Percentiles rank a stretch among this genome's conserved stretches.
These are phyloP conservation scores for Leucocoprinus sp. DNA, from an alignment of 768 basidiomycete species.

Conservation along the genomic window DNA sequence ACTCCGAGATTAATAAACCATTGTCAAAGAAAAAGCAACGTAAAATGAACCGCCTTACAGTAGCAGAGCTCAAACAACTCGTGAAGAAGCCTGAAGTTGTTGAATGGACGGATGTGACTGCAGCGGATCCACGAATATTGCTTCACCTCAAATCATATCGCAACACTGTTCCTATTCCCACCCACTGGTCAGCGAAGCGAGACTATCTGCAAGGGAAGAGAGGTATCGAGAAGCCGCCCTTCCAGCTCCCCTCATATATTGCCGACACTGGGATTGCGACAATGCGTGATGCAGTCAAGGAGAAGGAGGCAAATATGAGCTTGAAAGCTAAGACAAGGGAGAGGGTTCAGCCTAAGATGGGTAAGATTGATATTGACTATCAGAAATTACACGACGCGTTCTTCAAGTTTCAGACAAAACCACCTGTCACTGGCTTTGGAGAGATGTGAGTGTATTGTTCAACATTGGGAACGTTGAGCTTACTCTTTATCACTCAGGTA, in stretches of 20 bases:
- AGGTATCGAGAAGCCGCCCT: constrained; percentile 97
- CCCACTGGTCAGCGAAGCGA: constrained; percentile 95
- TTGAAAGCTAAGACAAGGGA: constrained; percentile 96
- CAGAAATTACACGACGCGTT: constrained; percentile 99
- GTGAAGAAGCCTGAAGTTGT: constrained; percentile 97
- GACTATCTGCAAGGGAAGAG: constrained; percentile 98
- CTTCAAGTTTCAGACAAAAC: constrained; percentile 97
- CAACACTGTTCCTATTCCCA: constrained; percentile 92
- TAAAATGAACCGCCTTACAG: constrained; percentile 82
- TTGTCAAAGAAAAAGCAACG: constrained; percentile 92
- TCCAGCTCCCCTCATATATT: constrained; percentile 93
- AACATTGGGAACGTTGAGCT: constrained; percentile 2
- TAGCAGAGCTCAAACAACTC: constrained; percentile 94
- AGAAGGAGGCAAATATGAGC: constrained; percentile 95
- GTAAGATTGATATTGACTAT: constrained; percentile 99
- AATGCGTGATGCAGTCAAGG: constrained; percentile 96
- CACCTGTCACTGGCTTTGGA: constrained; percentile 86
- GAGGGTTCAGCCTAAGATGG: constrained; percentile 99
- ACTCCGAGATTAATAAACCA: constrained; percentile 60
- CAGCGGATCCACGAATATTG: constrained; percentile 86
- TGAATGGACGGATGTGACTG: constrained; percentile 98
- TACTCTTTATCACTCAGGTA: constrained; percentile 50
- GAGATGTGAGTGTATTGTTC: constrained; percentile 68
- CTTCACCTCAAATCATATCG: constrained; percentile 91
- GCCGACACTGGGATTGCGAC: constrained; percentile 99